These are phyloP conservation scores for Neonothopanus nambi DNA, from an alignment of 1,284 basidiomycete species.

Conservation along the genomic window DNA sequence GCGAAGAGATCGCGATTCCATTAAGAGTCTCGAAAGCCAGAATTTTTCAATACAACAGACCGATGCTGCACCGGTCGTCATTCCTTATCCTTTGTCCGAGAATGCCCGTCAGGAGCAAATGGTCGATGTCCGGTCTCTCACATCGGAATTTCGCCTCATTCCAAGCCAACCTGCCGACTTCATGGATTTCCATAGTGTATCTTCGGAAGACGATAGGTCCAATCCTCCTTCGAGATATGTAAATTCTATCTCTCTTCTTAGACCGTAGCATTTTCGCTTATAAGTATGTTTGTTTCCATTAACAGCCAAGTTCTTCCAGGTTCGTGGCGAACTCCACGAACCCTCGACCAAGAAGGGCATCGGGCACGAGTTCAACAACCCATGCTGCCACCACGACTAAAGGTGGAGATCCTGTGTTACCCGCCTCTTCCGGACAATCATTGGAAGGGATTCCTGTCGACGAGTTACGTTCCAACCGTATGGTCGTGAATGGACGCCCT, in stretches of 20 bases:
- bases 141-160: not conserved
- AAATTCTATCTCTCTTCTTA: not conserved
- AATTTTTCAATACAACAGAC: no score
- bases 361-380: not conserved
- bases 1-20: conserved; percentile 5
- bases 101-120: no score
- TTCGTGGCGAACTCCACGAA: conserved; percentile 13
- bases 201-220: not conserved
- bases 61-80: no score
- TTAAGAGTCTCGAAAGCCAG: no score
- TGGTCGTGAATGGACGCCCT: conserved; percentile 21
- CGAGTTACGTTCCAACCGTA: conserved; percentile 21
- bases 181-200: conserved; percentile 4
- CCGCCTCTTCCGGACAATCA: conserved; percentile 12
- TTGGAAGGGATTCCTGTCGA: conserved; percentile 15
- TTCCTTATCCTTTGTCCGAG: no score
- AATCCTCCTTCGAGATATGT: conserved; percentile 4
- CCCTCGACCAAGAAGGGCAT: conserved; percentile 6
- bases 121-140: not conserved
- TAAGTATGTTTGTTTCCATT: no score
- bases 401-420: not conserved
- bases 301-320: not conserved
- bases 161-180: not conserved
- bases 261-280: not conserved
- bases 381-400: conserved; percentile 2